Base-by-base conservation (phyloP, 257 asterid species). In the Apocynum venetum region DNA sequence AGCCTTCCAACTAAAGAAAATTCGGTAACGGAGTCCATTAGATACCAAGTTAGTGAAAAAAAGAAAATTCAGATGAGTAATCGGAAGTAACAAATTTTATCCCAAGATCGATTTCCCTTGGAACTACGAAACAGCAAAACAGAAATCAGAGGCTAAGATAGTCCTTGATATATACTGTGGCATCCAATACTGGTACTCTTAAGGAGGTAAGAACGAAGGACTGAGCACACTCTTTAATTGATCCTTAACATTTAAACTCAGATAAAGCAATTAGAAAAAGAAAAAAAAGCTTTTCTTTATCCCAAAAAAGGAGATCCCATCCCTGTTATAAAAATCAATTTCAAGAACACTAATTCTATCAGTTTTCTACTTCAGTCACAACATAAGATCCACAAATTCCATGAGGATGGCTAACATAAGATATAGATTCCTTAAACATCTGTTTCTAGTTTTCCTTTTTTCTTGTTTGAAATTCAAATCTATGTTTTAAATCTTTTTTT, bases 1-100 rank as follows among this genome's bases (percentile, higher is more conserved):
- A 93, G 84, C 87, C 86, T 87, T 85, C 98, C 96, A 79, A 87
- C 98, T 93, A 81, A 51, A 78, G 19, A 80, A 80, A 59, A 61
- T 51, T 76, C 44, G 4, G 8, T 57, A 63, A 19, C 31, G 41
- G 74, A 35, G 14, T 25, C 6, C 13, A 25, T 53, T 12, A 78
- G 40, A 13, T 63, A 72, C 56, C 49, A 46, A 46, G 12, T 31
- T 60, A 1, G 7, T 1, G 8, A 35, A 43, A 9, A 10, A 11
- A 41, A 4, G 8, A 4, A 5, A 43, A 25, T 61, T 46, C 31
- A 17, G 13, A n/a, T n/a, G 14, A 38, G 4, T 14, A 31, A 35
- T 75, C 2, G 10, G 9, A 71, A 40, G 8, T 12, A 67, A 67
- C 19, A 48, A 8, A 17, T 31, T 73, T 55, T 36, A 17, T 67